Evolutionary conservation across 2,329 filamentous ascomycete species (phyloP), one percentile per base, ranked within the genome.

Genomic region (Cladosporium halotolerans): DNA sequence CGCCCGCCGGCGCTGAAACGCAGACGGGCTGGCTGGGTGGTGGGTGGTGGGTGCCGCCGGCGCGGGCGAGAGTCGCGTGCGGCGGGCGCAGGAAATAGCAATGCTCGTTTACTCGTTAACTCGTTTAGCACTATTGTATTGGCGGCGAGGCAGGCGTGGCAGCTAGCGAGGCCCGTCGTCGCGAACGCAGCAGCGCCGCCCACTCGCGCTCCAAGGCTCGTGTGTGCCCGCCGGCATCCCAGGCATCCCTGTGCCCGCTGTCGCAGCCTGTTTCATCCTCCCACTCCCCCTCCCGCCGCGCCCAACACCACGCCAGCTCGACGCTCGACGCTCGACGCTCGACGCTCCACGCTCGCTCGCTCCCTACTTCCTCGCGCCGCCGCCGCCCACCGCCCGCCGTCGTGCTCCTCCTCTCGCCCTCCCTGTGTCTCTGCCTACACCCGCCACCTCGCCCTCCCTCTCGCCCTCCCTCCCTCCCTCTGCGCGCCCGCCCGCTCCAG

Each of bases 361-460:
- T 16, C 39, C 39, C 39, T 18, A 11, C 39, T 18, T 14, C 39
- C n/a, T 41, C 39, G 39, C 39, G 9, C 16, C 14, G 39, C 16
- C 39, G 11, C 39, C 39, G 14, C 14, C 39, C 39, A 14, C 9
- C 39, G 18, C 46, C 46, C 39, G 47, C 47, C 39, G 47, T 16
- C 18, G 31, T 34, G 28, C 36, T 47, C 18, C 41, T 41, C 32
- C 38, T 10, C 47, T 47, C 32, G 23, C 44, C 47, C 47, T 49
- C 48, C 42, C 48, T 10, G 33, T 33, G 14, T 46, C 18, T 46
- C 44, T 11, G 18, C n/a, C 33, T 34, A 33, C 28, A 18, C 31
- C 33, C 44, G 23, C 19, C 43, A 13, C 28, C 4, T 38, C 32
- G 13, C 33, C n/a, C 14, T 28, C 52, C 34, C 46, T 45, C 31